A percentile compares a stretch with the other conserved stretches of the same genome.
phyloP scores from a whole-genome alignment of 345 rosid genomes.

The Dipteronia dyeriana region DNA sequence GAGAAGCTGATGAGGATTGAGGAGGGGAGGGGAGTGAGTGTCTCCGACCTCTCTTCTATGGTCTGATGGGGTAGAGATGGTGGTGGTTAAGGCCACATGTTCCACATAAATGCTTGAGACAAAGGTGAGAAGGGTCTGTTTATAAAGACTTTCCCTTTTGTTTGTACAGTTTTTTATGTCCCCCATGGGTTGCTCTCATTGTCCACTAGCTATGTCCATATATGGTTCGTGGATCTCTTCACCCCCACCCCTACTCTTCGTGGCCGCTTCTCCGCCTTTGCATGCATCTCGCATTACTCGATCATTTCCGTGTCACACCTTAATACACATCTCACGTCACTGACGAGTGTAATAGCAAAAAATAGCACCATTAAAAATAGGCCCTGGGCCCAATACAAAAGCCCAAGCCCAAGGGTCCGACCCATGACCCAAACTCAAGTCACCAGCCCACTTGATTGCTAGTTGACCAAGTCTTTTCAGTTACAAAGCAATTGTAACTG shows the following conservation, averaged over 20 bases:
- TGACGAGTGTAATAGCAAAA: too few relatives aligned
- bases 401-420: too few relatives aligned
- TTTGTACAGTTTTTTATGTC: slow-evolving; percentile 48
- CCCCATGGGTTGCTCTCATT: slow-evolving; percentile 40
- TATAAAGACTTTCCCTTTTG: slow-evolving; percentile 24
- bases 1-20: slow-evolving; percentile 6
- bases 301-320: too few relatives aligned
- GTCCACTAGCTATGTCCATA: slow-evolving; percentile 40
- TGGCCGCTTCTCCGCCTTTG: slow-evolving; percentile 44
- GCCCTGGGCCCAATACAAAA: too few relatives aligned
- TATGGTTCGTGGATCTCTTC: slow-evolving; percentile 27
- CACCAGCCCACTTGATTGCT: too few relatives aligned
- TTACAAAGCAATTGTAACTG: too few relatives aligned
- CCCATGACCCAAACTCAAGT: too few relatives aligned
- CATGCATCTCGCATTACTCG: neutral
- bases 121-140: slow-evolving; percentile 28
- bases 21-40: neutral
- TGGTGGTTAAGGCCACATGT: slow-evolving; percentile 50
- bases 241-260: slow-evolving; percentile 22
- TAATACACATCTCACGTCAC: too few relatives aligned
- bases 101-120: slow-evolving; percentile 50
- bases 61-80: slow-evolving; percentile 28
- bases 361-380: too few relatives aligned
- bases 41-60: neutral
- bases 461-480: too few relatives aligned